Base-by-base conservation (phyloP, 2,329 filamentous ascomycete species). In the Berkeleyomyces rouxiae region DNA sequence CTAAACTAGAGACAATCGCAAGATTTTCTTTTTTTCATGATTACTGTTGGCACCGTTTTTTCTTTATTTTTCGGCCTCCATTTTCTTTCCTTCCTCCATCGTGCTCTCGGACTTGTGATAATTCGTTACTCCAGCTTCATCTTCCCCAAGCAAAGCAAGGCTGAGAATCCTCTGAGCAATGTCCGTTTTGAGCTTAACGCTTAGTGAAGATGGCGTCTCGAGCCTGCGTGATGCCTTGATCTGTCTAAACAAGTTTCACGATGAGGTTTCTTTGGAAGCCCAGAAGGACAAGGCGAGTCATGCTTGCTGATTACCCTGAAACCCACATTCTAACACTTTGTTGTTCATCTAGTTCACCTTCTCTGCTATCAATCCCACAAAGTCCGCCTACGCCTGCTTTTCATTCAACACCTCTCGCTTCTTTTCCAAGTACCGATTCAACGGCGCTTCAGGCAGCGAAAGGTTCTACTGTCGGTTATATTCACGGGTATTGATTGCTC, bases 231-330 rank as follows among this genome's bases (percentile, higher is more conserved):
- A 91, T 71, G 80, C 84, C 33, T 79, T 92, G 63, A 77, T 83
- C 31, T 92, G 88, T 71, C 78, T 92, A 36, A 81, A 82, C 69
- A 90, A 89, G 72, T 91, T 92, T 74, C 87, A 85, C 71, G 88
- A 92, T 68, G 82, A 86, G 55, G 87, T 92, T 23, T 87, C 83
- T 36, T 77, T 92, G 47, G 88, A 91, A 71, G 85, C 86, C 42
- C 79, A 80, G 67, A 81, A 79, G 66, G 85, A 89, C 68, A 82
- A 80, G 71, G 86, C 87, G 72, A 61, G 71, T 66, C 10, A 7
- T 9, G 37, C 7, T 36, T n/a, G 3, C 16, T 31, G 36, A 7
- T 42, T 47, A 13, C 9, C 1, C 5, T 7, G n/a, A 3, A 7
- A 7, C 9, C 33, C 13, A 7, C n/a, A 16, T 61, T 7, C 91